Evolutionary conservation across 768 basidiomycete genomes (phyloP), one percentile per base, ranked within the genome.

Genomic region (Tricholoma saponaceum): DNA sequence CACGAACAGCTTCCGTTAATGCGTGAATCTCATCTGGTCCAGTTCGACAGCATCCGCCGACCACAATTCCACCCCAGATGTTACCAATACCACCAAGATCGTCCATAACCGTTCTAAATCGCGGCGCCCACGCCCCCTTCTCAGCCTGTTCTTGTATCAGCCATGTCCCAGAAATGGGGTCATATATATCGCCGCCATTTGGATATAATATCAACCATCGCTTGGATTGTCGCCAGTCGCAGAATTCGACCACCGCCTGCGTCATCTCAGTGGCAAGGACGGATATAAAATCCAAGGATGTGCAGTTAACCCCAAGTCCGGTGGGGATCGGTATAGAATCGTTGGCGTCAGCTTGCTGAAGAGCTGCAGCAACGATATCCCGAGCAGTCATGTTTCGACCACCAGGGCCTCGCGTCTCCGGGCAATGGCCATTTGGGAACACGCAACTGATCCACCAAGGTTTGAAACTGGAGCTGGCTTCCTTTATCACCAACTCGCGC

Each of bases 291-390:
- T 75, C 69, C 16, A 80, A 64, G 1, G 70, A 72, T 0, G 89
- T 87, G 69, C 90, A 94, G 67, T 94, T 92, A 61, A 92, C 80
- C 0, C 90, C 91, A 14, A 92, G 71, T 0, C 79, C 89, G 30
- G 73, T 69, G 0, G 85, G 86, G 37, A 64, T 56, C 1, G 70
- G 70, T 3, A 56, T 41, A 8, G 55, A 55, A 37, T 64, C 61
- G 26, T 63, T 35, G 1, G 4, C 35, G 14, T 35, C 35, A 13
- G 35, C 4, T 12, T 56, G 37, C 14, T 35, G 69, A 4, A 84
- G 63, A 43, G 78, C 78, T 9, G 77, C 69, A 13, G 62, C 49
- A 25, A 83, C 76, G 26, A 87, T 72, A 10, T 82, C 74, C n/a
- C 60, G 54, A 14, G 77, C 71, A 2, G 62, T 59, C 22, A 76